Base-by-base conservation (phyloP, 805 yeast genomes). In the Sugiyamaella marilandica region DNA sequence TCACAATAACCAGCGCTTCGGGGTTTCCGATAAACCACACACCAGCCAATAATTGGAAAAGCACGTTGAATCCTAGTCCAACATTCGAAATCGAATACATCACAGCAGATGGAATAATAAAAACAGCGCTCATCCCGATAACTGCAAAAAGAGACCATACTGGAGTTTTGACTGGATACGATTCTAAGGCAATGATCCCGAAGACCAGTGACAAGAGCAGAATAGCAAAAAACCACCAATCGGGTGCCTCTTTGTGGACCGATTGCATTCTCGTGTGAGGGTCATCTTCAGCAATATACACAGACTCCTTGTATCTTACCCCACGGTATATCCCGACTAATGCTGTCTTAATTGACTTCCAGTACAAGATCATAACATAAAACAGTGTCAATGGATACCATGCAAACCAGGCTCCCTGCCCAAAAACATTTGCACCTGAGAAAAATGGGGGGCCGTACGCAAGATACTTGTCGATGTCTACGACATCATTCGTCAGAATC, bases 211-310 rank as follows among this genome's bases (percentile, higher is more conserved):
- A 66, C 32, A 77, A 67, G 1, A 72, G 56, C 11, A 81, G 69
- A 33, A 83, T 71, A 13, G 70, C 56, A 13, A 79, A 51, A 32
- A 78, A 84, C 87, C 89, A 83, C 83, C 83, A 81, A 58, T 82
- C 85, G 1, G 92, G 94, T 16, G 83, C 88, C 57, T 84, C 88
- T 21, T 75, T 75, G 65, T 84, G 83, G 5, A 48, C 45, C 3
- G 59, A 24, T 49, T 59, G 56, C 57, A 57, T 45, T 39, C 55
- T 46, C 10, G 55, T 51, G 45, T 51, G 54, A 16, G 50, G 53
- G 46, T 60, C 63, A 18, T 52, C 34, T 43, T 59, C 49, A 33
- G 48, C 41, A 19, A 37, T 34, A 36, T 39, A 49, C 49, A 26
- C 43, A 11, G 52, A 43, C 31, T 46, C 49, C 29, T 49, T 39